Evolutionary conservation across 805 yeast species (phyloP).

Genomic region (Cyberlindnera samutprakarnensis): DNA sequence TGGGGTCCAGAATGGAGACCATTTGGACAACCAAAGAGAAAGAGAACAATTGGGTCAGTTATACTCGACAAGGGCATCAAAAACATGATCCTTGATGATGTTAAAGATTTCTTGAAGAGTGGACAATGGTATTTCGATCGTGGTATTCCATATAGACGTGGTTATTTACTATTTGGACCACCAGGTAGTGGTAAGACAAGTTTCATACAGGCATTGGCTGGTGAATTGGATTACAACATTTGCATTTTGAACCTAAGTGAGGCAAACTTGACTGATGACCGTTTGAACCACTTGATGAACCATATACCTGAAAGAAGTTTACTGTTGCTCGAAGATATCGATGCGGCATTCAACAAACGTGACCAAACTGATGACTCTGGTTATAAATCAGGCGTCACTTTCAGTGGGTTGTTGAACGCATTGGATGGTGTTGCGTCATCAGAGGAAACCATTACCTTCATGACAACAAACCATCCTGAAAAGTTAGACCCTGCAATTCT

Average conservation of each 20-base stretch:
- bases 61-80: slow-evolving; percentile 72
- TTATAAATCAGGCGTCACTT: slow-evolving; percentile 82
- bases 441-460: slow-evolving; percentile 91
- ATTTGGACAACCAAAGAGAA: slow-evolving; percentile 90
- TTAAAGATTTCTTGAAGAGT: slow-evolving; percentile 67
- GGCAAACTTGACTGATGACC: slow-evolving; percentile 85
- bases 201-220: slow-evolving; percentile 93
- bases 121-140: slow-evolving; percentile 92
- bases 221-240: slow-evolving; percentile 90
- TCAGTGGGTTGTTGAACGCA: slow-evolving; percentile 89
- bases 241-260: slow-evolving; percentile 90
- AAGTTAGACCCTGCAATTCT: slow-evolving; percentile 85
- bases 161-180: slow-evolving; percentile 90
- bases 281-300: slow-evolving; percentile 92
- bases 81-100: slow-evolving; percentile 60
- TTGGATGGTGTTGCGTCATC: slow-evolving; percentile 97
- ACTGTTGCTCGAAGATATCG: slow-evolving; percentile 83
- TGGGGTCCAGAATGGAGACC: slow-evolving; percentile 99
- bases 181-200: slow-evolving; percentile 98
- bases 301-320: slow-evolving; percentile 89
- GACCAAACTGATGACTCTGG: slow-evolving; percentile 73
- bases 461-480: slow-evolving; percentile 98
- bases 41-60: slow-evolving; percentile 78
- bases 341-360: slow-evolving; percentile 88
- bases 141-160: slow-evolving; percentile 97